A percentile compares a stretch with the other conserved stretches of the same genome.
phyloP scores from a whole-genome alignment of 2,329 filamentous ascomycete genomes.

The Byssochlamys sp. region DNA sequence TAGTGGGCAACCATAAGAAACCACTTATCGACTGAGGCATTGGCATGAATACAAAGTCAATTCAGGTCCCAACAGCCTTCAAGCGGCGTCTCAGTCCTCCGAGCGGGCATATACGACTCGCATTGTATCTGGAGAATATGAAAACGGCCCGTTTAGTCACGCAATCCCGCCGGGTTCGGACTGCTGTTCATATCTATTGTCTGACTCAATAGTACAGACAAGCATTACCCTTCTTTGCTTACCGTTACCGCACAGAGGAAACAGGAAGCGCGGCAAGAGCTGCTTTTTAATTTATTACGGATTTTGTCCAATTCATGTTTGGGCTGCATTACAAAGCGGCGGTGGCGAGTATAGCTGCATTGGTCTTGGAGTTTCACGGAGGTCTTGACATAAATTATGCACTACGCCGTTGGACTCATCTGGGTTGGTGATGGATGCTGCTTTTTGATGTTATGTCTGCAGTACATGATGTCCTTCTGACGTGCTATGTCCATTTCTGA shows the following conservation, averaged over 20 bases:
- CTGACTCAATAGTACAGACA: neutral
- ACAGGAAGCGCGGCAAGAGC: neutral
- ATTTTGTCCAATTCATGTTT: neutral
- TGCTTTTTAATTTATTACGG: neutral
- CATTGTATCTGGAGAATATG: neutral
- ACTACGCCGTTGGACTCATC: neutral
- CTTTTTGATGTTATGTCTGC: neutral
- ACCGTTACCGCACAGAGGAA: neutral
- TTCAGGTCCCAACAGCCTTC: neutral
- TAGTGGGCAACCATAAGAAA: conserved; percentile 54
- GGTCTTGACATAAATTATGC: neutral
- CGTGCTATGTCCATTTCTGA: neutral
- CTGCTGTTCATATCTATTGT: neutral
- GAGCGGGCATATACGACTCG: neutral
- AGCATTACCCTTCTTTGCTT: neutral
- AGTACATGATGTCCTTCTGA: neutral
- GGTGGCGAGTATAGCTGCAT: neutral
- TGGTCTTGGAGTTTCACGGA: neutral
- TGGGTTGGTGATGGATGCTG: neutral
- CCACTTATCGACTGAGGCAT: conserved; percentile 53
- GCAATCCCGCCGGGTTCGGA: neutral
- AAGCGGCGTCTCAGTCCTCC: neutral
- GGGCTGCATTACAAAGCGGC: neutral
- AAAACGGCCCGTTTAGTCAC: neutral
- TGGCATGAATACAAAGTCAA: neutral